Conservation (phyloP, 139 green algal species). For the Micractinium sp. region DNA sequence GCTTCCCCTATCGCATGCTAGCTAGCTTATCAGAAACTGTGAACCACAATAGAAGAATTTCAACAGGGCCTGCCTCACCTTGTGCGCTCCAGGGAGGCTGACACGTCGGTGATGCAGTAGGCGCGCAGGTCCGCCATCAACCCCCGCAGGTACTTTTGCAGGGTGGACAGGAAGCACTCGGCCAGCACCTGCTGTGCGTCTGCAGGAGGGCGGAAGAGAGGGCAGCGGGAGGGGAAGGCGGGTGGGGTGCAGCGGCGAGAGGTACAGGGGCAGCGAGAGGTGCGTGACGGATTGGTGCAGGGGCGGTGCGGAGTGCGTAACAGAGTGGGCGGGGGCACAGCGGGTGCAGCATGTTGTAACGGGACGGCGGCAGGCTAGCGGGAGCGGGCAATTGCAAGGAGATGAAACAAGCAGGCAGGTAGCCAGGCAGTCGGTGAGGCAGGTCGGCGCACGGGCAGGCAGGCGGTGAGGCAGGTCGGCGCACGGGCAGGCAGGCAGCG, state of each 20-base stretch:
- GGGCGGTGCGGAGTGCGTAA: background rate
- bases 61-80: slow-evolving; percentile 26
- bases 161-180: slow-evolving; percentile 38
- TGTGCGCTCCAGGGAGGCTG: slow-evolving; percentile 52
- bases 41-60: no score
- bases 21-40: no score
- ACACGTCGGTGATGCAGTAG: slow-evolving; percentile 90
- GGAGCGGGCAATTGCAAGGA: no score
- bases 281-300: no score
- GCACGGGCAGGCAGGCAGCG: no score
- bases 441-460: no score
- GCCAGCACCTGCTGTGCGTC: slow-evolving; percentile 32
- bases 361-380: no score
- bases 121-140: slow-evolving; percentile 74
- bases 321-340: background rate
- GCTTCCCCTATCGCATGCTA: no score
- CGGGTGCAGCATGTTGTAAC: background rate
- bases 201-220: background rate
- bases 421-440: no score
- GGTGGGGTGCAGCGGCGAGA: background rate
- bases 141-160: slow-evolving; percentile 63
- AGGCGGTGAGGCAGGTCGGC: no score
- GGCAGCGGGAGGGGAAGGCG: background rate
- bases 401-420: no score
- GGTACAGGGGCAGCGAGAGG: background rate